Evolutionary conservation across 2,329 filamentous ascomycete genomes (phyloP), one percentile per base, ranked within the genome.

Genomic region (Tolypocladium capitatum): DNA sequence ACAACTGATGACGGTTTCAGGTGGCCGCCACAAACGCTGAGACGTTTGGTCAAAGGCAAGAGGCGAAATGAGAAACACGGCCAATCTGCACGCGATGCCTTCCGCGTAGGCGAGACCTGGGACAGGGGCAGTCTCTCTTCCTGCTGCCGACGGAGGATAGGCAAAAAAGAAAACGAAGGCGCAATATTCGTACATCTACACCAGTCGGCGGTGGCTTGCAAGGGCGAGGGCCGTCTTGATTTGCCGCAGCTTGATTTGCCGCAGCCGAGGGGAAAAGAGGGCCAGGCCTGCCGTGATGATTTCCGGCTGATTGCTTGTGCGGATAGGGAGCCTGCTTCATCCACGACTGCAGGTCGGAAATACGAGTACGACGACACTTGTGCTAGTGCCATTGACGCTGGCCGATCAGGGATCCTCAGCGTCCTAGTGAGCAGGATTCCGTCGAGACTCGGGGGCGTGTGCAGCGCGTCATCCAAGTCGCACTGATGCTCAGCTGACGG

Each of bases 61-160:
- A 42, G 43, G 43, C 43, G 32, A 45, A 16, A 49, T 43, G 50
- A 51, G 52, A 51, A 51, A 51, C 52, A 46, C 46, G 35, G 16
- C 52, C 50, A 52, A 52, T 53, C 48, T 51, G 45, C 40, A 46
- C 48, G 48, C 48, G 46, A 33, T 28, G 16, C 21, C 8, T 21
- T 43, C n/a, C n/a, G n/a, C n/a, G n/a, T n/a, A 43, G 31, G 40
- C 46, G 40, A 47, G 46, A 34, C 38, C 27, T 28, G 38, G 30
- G 28, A 47, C 38, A 41, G 18, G 30, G 21, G 31, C 31, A 18
- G 36, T 16, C 18, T 34, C 36, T n/a, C 18, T 32, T 14, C 24
- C 18, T 21, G 38, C 38, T 30, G 24, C 38, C 28, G 24, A 13
- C 14, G 24, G 10, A 41, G 34, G 18, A 30, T 28, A n/a, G 21